Evolutionary conservation across 352 stramenopile genomes (phyloP), one percentile per base, ranked within the genome.

Genomic region (Hyaloperonospora arabidopsidis): DNA sequence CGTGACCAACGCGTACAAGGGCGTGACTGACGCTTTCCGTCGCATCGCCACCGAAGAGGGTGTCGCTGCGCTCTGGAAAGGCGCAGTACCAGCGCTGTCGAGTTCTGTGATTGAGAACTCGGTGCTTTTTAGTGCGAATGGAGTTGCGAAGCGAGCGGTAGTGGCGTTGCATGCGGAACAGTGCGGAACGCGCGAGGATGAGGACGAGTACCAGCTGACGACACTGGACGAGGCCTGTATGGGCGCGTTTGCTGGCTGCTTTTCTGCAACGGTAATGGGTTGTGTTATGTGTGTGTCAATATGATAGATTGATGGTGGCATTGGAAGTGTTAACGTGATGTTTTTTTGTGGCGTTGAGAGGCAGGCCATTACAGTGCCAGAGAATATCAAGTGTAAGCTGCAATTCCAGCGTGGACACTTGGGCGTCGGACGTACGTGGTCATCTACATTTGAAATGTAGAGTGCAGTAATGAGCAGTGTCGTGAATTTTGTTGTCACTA

Each of bases 21-120:
- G 76, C 40, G 70, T 91, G 28, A 46, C 71, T 8, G 74, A 93
- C 61, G 79, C 73, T 29, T 86, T 89, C 58, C 67, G 61, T 40
- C 74, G 74, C 43, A 90, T 89, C 47, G 78, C 85, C 35, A 74
- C 70, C 6, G 76, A 91, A 40, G 84, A 94, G 48, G 79, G 83
- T 38, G 56, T 81, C 3, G 45, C 68, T 6, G 72, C 86, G 59
- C 79, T 95, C n/a, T 95, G 84, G 81, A 90, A 89, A 64, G 86
- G 86, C n/a, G 84, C 85, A 0, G 67, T 91, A 50, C 86, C 86
- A 1, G 86, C 86, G 49, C 76, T 95, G 15, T 86, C 76, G 34
- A 93, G 81, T 67, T 87, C 86, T 21, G 84, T 94, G 57, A 86
- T 95, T 45, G 86, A 95, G 49, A 95, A 95, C 67, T 85, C 86